A percentile compares a stretch with the other conserved stretches of the same genome.
phyloP scores from a whole-genome alignment of 495 filamentous ascomycete genomes.

The Monascus purpureus region DNA sequence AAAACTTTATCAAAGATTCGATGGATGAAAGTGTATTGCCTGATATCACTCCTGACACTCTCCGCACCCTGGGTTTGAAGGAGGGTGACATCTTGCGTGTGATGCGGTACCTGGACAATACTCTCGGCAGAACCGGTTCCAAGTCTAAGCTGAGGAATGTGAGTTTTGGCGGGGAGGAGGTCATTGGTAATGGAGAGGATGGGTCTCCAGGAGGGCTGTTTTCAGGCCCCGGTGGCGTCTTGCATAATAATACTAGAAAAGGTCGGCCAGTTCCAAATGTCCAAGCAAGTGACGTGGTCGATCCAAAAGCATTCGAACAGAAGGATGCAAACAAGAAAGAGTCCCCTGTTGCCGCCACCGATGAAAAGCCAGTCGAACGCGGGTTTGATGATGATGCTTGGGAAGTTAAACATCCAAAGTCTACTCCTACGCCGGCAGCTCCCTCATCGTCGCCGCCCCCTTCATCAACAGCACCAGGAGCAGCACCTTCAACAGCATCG shows the following conservation, averaged over 20 bases:
- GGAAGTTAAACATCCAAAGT: constrained; percentile 87
- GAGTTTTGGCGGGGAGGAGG: constrained; percentile 44
- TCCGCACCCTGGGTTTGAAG: constrained; percentile 77
- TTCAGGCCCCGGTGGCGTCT: constrained; percentile 72
- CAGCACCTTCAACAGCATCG: constrained; percentile 18
- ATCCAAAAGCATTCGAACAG: constrained; percentile 72
- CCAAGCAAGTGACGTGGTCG: constrained; percentile 72
- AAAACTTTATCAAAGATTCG: constrained; percentile 74
- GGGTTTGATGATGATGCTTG: constrained; percentile 97
- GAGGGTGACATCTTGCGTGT: constrained; percentile 95
- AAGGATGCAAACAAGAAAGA: constrained; percentile 34
- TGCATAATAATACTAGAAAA: constrained; percentile 93
- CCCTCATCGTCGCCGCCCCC: constrained; percentile 16
- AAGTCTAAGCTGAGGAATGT: constrained; percentile 47
- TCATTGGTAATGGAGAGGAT: constrained; percentile 36
- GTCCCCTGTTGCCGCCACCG: constrained; percentile 28
- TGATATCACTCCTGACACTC: constrained; percentile 66
- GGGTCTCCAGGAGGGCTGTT: constrained; percentile 61
- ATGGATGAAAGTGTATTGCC: constrained; percentile 89
- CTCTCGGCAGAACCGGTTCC: constrained; percentile 48
- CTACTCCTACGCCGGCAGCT: constrained; percentile 14
- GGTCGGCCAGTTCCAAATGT: constrained; percentile 74
- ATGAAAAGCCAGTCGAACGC: constrained; percentile 32
- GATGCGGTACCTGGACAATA: constrained; percentile 76
- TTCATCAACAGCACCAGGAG: background rate